Evolutionary conservation across 345 rosid species (phyloP).

Genomic region (Firmiana major): DNA sequence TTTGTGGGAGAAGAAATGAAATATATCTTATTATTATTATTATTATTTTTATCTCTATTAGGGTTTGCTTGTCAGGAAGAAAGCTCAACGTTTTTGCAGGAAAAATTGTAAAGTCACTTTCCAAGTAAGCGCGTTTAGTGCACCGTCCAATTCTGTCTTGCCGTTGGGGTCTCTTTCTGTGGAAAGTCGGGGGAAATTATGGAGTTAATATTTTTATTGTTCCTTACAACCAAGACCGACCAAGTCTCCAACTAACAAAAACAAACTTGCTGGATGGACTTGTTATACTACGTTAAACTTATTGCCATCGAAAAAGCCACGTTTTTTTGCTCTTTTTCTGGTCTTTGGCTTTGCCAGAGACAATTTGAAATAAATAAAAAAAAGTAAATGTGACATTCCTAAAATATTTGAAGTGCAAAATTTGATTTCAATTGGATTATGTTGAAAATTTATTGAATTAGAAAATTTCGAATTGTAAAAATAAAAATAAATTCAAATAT

Average conservation of each 20-base stretch:
- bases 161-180: background rate
- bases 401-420: too few species aligned
- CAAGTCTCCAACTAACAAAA: too few species aligned
- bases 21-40: too few species aligned
- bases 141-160: background rate
- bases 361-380: too few species aligned
- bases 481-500: too few species aligned
- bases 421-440: too few species aligned
- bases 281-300: background rate
- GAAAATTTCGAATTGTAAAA: too few species aligned
- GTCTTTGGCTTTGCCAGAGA: too few species aligned
- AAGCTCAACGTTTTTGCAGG: background rate
- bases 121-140: background rate
- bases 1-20: background rate
- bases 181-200: background rate
- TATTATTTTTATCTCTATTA: background rate
- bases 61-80: background rate
- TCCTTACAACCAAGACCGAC: background rate
- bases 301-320: background rate
- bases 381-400: too few species aligned
- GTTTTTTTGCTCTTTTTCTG: background rate
- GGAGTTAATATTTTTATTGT: background rate
- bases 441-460: too few species aligned
- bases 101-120: background rate
- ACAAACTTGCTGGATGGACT: background rate